Percentiles rank a stretch among this genome's conserved stretches.
Evolutionary conservation across 805 yeast species (phyloP).

Genomic region (Saccharomycopsis capsularis): DNA sequence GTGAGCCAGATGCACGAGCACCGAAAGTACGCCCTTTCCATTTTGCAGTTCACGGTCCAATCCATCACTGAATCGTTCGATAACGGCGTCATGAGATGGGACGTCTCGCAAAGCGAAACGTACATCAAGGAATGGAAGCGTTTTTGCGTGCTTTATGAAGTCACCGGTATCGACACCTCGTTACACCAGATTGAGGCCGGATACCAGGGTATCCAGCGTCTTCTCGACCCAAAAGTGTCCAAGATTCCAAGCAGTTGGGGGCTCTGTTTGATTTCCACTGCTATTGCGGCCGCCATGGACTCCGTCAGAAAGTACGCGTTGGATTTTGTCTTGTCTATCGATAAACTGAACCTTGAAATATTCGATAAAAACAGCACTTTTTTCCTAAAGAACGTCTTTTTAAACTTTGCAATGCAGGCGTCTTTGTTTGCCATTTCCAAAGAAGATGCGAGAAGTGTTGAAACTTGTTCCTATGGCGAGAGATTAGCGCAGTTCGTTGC

Average conservation of each 20-base stretch:
- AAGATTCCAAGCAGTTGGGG: slow-evolving; percentile 66
- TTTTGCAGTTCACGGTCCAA: slow-evolving; percentile 55
- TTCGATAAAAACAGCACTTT: slow-evolving; percentile 33
- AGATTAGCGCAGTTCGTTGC: slow-evolving; percentile 40
- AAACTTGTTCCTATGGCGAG: slow-evolving; percentile 53
- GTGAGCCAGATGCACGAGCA: slow-evolving; percentile 54
- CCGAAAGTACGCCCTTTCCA: slow-evolving; percentile 60
- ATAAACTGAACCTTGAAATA: slow-evolving; percentile 37
- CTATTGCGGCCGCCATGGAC: slow-evolving; percentile 70
- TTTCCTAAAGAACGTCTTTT: slow-evolving; percentile 37
- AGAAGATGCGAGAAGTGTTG: slow-evolving; percentile 26
- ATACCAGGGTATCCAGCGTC: slow-evolving; percentile 41
- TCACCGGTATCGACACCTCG: slow-evolving; percentile 78
- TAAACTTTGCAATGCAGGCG: slow-evolving; percentile 60
- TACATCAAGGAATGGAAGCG: slow-evolving; percentile 59
- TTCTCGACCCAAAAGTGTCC: slow-evolving; percentile 31
- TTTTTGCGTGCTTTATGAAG: slow-evolving; percentile 68
- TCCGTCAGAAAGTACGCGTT: slow-evolving; percentile 62
- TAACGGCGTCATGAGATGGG: slow-evolving; percentile 37
- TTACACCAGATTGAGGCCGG: slow-evolving; percentile 83
- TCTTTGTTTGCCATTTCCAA: slow-evolving; percentile 46
- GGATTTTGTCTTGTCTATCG: slow-evolving; percentile 47
- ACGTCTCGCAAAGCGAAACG: slow-evolving; percentile 24
- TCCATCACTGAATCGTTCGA: slow-evolving; percentile 33
- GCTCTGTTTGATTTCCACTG: slow-evolving; percentile 64